Base-by-base conservation (phyloP, 306 rosid species). In the Quercus dentata region DNA sequence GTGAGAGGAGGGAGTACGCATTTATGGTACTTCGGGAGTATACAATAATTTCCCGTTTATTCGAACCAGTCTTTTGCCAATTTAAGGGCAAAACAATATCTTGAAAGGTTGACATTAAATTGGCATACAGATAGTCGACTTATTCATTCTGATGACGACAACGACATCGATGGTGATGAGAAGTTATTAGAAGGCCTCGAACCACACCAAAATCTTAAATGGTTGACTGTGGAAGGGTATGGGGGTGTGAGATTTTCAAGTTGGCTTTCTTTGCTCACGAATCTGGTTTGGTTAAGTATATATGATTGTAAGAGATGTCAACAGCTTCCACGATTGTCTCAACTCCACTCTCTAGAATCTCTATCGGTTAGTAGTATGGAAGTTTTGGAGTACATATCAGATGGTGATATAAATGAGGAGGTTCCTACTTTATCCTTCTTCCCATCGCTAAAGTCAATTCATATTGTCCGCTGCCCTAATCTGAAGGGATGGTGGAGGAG, bases 401-500 rank as follows among this genome's bases (percentile, higher is more conserved):
- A 57, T 14, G 4, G 57, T 46, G 52, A 46, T 46, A 46, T 46
- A 2, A 46, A 9, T 11, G 52, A 46, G 52, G 52, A 46, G 52
- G 52, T 46, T 11, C 52, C 35, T 33, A 56, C 69, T 3, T 56
- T 4, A 13, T 57, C 52, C 4, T 46, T 74, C 56, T 74, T 74
- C 38, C 25, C 38, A 58, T 74, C 56, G 38, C 44, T 74, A 35
- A 15, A 58, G 44, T 0, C 2, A 1, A 18, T 59, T 6, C 0
- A 0, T 1, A 21, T 62, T 28, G 0, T 0, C 1, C 1, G 20
- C 6, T 75, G 80, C 69, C 38, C n/a, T 5, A 67, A 67, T 23
- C 61, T 83, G 49, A 75, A 13, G 52, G 83, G 83, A 33, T 79
- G 52, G 70, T 28, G 56, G 30, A 44, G 20, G 20, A 25, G 15